Conservation (phyloP, 2,329 filamentous ascomycete species). For the Daldinia sp. region DNA sequence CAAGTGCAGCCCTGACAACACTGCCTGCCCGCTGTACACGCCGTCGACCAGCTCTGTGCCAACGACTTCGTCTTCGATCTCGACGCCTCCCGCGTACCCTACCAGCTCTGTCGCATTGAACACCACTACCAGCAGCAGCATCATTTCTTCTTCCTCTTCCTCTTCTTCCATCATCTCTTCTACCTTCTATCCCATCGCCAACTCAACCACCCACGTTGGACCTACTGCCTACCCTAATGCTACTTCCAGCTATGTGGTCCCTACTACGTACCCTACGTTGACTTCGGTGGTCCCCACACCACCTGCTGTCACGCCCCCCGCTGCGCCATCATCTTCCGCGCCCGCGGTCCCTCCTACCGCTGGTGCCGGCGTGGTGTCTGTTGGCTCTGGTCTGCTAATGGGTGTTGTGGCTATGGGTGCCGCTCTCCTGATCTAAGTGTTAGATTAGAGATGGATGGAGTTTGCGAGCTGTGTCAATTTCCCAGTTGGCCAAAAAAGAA, state of each 20-base stretch:
- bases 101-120: slow-evolving; percentile 29
- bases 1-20: slow-evolving; percentile 49
- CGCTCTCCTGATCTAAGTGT: slow-evolving; percentile 45
- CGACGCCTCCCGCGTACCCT: slow-evolving; percentile 33
- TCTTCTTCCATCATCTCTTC: slow-evolving; percentile 38
- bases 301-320: slow-evolving; percentile 25
- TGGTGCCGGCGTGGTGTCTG: slow-evolving; percentile 44
- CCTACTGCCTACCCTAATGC: slow-evolving; percentile 44
- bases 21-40: slow-evolving; percentile 50
- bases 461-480: neutral
- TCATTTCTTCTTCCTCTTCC: slow-evolving; percentile 17
- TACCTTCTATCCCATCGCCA: slow-evolving; percentile 42
- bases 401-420: slow-evolving; percentile 48
- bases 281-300: slow-evolving; percentile 35
- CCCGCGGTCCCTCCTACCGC: slow-evolving; percentile 38
- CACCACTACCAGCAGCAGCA: slow-evolving; percentile 31
- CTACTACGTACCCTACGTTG: slow-evolving; percentile 35
- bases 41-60: slow-evolving; percentile 40
- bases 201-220: slow-evolving; percentile 43
- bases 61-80: slow-evolving; percentile 34
- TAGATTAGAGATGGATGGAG: neutral
- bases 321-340: slow-evolving; percentile 33
- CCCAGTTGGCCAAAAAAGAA: neutral
- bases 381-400: slow-evolving; percentile 47
- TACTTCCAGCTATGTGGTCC: slow-evolving; percentile 39